Conservation (phyloP, 1,139 yeast species). For the Candida sp. region DNA sequence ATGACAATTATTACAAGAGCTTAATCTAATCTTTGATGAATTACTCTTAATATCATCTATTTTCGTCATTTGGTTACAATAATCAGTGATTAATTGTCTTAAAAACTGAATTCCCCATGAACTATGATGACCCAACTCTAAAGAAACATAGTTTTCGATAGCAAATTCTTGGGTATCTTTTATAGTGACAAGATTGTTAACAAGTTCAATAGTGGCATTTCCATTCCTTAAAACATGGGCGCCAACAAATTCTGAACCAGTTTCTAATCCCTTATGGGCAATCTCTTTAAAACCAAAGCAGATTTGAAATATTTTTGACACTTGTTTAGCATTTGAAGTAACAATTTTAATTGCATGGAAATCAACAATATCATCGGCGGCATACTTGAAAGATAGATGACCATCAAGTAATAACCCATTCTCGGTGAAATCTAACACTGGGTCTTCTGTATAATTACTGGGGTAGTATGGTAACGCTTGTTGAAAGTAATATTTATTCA, state of each 20-base stretch:
- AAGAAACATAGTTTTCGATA: neutral
- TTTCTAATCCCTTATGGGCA: conserved; percentile 67
- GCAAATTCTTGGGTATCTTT: neutral
- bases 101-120: neutral
- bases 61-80: neutral
- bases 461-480: conserved; percentile 23
- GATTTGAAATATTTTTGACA: conserved; percentile 51
- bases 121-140: neutral
- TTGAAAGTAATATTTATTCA: neutral
- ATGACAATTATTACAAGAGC: neutral
- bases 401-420: conserved; percentile 24
- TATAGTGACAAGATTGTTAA: conserved; percentile 14
- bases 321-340: conserved; percentile 61
- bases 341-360: conserved; percentile 31
- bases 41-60: too few relatives aligned
- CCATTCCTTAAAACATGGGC: conserved; percentile 65
- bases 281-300: conserved; percentile 62
- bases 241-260: conserved; percentile 53
- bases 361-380: conserved; percentile 28
- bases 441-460: conserved; percentile 11
- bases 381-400: conserved; percentile 15
- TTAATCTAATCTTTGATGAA: neutral
- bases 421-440: conserved; percentile 12
- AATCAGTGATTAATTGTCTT: neutral
- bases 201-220: conserved; percentile 48